Evolutionary conservation across 2,329 filamentous ascomycete genomes (phyloP).

Genomic region (Calonectria fujianensis): DNA sequence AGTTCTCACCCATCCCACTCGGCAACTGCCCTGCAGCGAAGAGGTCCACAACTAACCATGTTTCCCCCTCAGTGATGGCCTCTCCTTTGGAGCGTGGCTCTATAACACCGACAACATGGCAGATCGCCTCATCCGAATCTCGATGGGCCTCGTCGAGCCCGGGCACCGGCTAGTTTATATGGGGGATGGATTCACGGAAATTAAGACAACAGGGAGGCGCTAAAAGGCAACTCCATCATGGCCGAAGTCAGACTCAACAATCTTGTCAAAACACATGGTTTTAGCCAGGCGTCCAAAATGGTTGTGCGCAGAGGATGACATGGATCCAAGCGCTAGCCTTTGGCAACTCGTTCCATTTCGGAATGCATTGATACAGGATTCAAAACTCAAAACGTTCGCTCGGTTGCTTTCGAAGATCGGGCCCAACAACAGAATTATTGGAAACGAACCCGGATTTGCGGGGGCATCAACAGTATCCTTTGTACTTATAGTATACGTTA

Average conservation of each 20-base stretch:
- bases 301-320: neutral
- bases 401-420: neutral
- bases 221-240: neutral
- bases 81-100: neutral
- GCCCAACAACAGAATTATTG: neutral
- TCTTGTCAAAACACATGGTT: neutral
- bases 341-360: neutral
- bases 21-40: neutral
- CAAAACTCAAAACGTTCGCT: neutral
- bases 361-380: neutral
- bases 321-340: neutral
- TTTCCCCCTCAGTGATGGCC: neutral
- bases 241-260: neutral
- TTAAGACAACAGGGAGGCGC: neutral
- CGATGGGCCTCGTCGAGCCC: neutral
- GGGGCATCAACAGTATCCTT: neutral
- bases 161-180: neutral
- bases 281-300: neutral
- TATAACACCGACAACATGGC: neutral
- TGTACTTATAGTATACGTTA: neutral
- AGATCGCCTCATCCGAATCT: neutral
- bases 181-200: neutral
- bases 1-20: neutral
- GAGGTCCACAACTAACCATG: neutral
- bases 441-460: neutral